phyloP scores from a whole-genome alignment of 169 alveolate species.

The Babesia divergens region DNA sequence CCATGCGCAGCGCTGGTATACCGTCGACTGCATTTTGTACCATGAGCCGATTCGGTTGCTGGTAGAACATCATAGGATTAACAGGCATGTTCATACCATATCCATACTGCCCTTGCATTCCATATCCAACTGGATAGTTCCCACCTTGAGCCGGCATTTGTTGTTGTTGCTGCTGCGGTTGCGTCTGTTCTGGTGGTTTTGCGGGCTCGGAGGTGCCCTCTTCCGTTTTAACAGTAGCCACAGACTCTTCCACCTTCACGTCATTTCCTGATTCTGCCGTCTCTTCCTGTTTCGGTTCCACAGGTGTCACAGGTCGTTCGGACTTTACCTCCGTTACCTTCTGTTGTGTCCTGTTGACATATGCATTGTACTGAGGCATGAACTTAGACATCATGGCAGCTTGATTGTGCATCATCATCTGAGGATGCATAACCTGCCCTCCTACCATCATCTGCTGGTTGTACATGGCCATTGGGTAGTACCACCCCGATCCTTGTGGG shows the following conservation, averaged over 20 bases:
- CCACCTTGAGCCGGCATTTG: constrained; percentile 12
- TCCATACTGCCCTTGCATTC: constrained; percentile 32
- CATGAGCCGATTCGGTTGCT: constrained; percentile 45
- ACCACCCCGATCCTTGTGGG: constrained; percentile 37
- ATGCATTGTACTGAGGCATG: constrained; percentile 67
- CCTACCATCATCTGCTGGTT: constrained; percentile 37
- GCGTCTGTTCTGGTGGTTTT: background rate
- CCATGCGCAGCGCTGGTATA: constrained; percentile 62
- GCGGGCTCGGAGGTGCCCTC: background rate
- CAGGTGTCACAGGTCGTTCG: constrained; percentile 17
- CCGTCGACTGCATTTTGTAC: constrained; percentile 65
- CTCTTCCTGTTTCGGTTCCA: constrained; percentile 17
- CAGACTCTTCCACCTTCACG: background rate
- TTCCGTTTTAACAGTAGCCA: background rate
- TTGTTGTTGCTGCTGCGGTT: constrained; percentile 14
- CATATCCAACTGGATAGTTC: background rate
- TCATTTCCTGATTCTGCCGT: background rate
- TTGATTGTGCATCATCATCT: constrained; percentile 47
- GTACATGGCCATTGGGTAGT: constrained; percentile 21
- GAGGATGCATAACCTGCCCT: constrained; percentile 51
- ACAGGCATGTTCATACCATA: constrained; percentile 46
- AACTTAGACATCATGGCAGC: constrained; percentile 55
- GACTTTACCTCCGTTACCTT: constrained; percentile 9
- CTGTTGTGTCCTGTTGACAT: constrained; percentile 43
- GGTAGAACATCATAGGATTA: constrained; percentile 48